phyloP scores from a whole-genome alignment of 2,329 filamentous ascomycete genomes.

The Lojkania enalia region DNA sequence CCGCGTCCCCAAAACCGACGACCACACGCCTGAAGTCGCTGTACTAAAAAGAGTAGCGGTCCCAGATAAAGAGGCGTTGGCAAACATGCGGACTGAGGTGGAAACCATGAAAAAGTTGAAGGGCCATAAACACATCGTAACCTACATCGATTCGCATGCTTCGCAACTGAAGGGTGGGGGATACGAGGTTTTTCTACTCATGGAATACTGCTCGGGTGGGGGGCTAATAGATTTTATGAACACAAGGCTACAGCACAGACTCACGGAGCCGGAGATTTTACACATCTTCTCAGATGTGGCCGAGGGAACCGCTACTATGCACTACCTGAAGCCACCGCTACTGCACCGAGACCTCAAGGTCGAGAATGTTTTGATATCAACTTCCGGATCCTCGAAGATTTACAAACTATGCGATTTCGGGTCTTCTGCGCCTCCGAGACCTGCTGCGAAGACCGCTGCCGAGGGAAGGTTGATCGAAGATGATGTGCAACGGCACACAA shows the following conservation, averaged over 20 bases:
- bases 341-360: conserved; percentile 96
- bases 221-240: conserved; percentile 99
- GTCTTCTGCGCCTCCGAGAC: conserved; percentile 79
- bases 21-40: conserved; percentile 77
- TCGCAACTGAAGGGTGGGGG: conserved; percentile 90
- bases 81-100: conserved; percentile 96
- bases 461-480: conserved; percentile 95
- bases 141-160: conserved; percentile 97
- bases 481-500: conserved; percentile 95
- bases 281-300: conserved; percentile 96
- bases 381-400: conserved; percentile 64
- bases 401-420: conserved; percentile 99
- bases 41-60: conserved; percentile 95
- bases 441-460: conserved; percentile 80
- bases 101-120: conserved; percentile 99
- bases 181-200: conserved; percentile 96
- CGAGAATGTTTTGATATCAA: conserved; percentile 91
- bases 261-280: conserved; percentile 96
- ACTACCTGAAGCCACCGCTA: conserved; percentile 92
- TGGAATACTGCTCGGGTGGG: conserved; percentile 96
- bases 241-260: conserved; percentile 88
- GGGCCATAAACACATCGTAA: conserved; percentile 94
- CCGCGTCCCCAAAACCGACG: conserved; percentile 70
- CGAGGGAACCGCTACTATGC: conserved; percentile 97
- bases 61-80: conserved; percentile 90